Percentiles rank a stretch among this genome's conserved stretches.
Conservation (phyloP, 2,329 filamentous ascomycete species). For the Fragosphaeria purpurea region DNA sequence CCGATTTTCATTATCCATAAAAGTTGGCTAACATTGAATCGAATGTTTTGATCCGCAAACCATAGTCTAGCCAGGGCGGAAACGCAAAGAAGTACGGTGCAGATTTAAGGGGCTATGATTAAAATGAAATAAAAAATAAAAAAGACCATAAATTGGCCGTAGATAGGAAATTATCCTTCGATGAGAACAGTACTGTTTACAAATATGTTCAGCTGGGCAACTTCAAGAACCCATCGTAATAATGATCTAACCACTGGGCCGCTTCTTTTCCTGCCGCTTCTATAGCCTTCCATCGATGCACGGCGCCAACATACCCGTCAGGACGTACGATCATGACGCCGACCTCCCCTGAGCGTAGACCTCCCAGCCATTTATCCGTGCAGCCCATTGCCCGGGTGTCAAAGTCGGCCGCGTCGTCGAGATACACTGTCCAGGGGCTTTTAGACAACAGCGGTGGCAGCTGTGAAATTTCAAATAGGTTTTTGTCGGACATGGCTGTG, state of each 20-base stretch:
- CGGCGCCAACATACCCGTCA: slow-evolving; percentile 61
- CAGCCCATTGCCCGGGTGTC: slow-evolving; percentile 42
- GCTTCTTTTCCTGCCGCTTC: slow-evolving; percentile 38
- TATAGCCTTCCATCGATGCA: slow-evolving; percentile 41
- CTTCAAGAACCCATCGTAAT: slow-evolving; percentile 41
- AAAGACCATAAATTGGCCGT: too few species aligned
- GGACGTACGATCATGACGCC: slow-evolving; percentile 59
- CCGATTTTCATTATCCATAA: too few species aligned
- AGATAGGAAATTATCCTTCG: too few species aligned
- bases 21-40: too few species aligned
- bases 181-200: too few species aligned
- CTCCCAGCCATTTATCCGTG: slow-evolving; percentile 60
- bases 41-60: too few species aligned
- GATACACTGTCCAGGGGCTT: slow-evolving; percentile 61
- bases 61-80: too few species aligned
- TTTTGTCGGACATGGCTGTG: slow-evolving; percentile 47
- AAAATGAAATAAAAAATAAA: too few species aligned
- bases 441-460: slow-evolving; percentile 51
- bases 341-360: slow-evolving; percentile 43
- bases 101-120: too few species aligned
- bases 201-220: too few species aligned
- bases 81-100: too few species aligned
- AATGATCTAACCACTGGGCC: slow-evolving; percentile 42
- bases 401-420: slow-evolving; percentile 51
- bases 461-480: slow-evolving; percentile 53